phyloP scores from a whole-genome alignment of 306 rosid genomes.

The Cyamopsis tetragonoloba region DNA sequence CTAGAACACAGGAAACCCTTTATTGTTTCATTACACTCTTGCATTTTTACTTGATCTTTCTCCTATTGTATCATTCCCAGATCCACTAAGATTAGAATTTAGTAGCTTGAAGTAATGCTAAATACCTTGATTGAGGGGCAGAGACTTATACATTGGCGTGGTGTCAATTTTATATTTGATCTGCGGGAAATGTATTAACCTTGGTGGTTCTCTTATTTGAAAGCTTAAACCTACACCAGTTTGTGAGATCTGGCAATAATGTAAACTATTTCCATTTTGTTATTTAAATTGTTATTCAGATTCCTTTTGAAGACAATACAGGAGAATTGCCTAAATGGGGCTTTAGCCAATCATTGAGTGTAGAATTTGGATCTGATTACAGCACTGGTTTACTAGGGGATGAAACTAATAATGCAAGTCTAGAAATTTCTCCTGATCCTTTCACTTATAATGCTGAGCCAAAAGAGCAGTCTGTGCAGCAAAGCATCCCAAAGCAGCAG shows the following conservation, averaged over 20 bases:
- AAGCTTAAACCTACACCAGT: not conserved
- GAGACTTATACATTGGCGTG: not conserved
- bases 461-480: slow-evolving; percentile 37
- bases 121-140: not conserved
- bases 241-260: slow-evolving; percentile 5
- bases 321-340: slow-evolving; percentile 40
- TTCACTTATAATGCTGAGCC: slow-evolving; percentile 30
- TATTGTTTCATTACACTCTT: not conserved
- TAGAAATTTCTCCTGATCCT: slow-evolving; percentile 30
- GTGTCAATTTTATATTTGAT: slow-evolving; percentile 16
- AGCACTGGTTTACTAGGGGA: slow-evolving; percentile 23
- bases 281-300: slow-evolving; percentile 42
- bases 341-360: slow-evolving; percentile 39
- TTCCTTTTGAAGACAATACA: slow-evolving; percentile 48
- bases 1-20: not conserved
- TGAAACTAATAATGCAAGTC: slow-evolving; percentile 24
- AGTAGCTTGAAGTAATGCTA: not conserved
- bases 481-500: slow-evolving; percentile 36
- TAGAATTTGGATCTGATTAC: slow-evolving; percentile 42
- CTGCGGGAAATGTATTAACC: not conserved
- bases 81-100: not conserved
- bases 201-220: not conserved
- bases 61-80: not conserved
- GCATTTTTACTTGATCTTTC: not conserved
- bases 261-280: slow-evolving; percentile 20